Conservation (phyloP, 306 rosid genomes). For the Vigna angularis region DNA sequence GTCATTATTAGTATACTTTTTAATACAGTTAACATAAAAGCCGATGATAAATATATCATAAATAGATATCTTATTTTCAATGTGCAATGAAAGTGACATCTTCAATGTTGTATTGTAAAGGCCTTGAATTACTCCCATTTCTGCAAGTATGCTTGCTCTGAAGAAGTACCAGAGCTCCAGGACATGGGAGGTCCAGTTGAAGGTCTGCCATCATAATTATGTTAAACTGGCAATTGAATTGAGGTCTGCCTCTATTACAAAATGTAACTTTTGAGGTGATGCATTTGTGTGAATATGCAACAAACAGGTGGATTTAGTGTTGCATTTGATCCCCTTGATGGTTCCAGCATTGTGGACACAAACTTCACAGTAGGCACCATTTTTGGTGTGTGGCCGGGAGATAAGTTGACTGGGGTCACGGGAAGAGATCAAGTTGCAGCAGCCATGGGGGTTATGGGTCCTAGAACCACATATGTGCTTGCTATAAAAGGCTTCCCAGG, state of each 20-base stretch:
- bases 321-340: slow-evolving; percentile 99
- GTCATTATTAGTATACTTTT: not conserved
- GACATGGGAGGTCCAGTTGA: slow-evolving; percentile 99
- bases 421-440: slow-evolving; percentile 98
- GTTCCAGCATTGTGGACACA: slow-evolving; percentile 97
- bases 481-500: slow-evolving; percentile 89
- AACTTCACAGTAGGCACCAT: slow-evolving; percentile 98
- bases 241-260: not conserved
- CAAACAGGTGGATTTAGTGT: slow-evolving; percentile 94
- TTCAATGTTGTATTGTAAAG: slow-evolving; percentile 46
- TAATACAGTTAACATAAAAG: not conserved
- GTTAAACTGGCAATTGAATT: not conserved
- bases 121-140: slow-evolving; percentile 90
- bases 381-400: slow-evolving; percentile 99
- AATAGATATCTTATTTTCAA: not conserved
- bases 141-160: slow-evolving; percentile 97
- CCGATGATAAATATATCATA: not conserved
- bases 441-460: slow-evolving; percentile 98
- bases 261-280: slow-evolving; percentile 34
- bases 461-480: slow-evolving; percentile 94
- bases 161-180: slow-evolving; percentile 95
- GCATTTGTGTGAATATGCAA: slow-evolving; percentile 40
- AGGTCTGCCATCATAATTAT: slow-evolving; percentile 55
- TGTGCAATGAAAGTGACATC: slow-evolving; percentile 35
- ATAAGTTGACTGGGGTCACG: slow-evolving; percentile 80